Evolutionary conservation across 306 rosid species (phyloP).

Genomic region (Coriaria nepalensis): DNA sequence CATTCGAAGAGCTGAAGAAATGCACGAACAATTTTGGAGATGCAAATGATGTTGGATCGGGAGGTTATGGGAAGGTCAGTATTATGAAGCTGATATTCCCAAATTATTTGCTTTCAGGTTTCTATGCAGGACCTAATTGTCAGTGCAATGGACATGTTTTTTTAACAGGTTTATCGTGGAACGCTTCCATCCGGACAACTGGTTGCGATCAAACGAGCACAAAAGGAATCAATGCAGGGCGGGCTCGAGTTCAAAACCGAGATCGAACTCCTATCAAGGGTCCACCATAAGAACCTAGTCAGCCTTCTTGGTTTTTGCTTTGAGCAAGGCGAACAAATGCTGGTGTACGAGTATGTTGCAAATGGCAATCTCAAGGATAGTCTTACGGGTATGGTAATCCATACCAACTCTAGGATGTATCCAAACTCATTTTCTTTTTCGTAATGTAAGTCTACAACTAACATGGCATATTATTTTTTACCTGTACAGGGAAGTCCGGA

Average conservation of each 20-base stretch:
- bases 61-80: conserved; percentile 73
- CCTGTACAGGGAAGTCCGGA: conserved; percentile 46
- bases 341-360: conserved; percentile 61
- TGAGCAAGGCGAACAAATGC: conserved; percentile 73
- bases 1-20: conserved; percentile 51
- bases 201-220: conserved; percentile 67
- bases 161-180: conserved; percentile 58
- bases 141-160: too few species aligned
- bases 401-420: not conserved
- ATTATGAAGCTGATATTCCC: not conserved
- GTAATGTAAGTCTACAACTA: not conserved
- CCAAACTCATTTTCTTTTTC: not conserved
- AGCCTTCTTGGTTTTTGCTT: conserved; percentile 65
- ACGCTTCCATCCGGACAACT: conserved; percentile 39
- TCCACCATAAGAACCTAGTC: conserved; percentile 77
- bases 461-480: not conserved
- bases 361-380: conserved; percentile 57
- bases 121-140: not conserved
- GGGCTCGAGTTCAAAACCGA: conserved; percentile 63
- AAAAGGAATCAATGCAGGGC: conserved; percentile 55
- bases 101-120: not conserved
- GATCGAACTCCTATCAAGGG: conserved; percentile 83
- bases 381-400: conserved; percentile 44
- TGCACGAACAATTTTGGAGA: conserved; percentile 42
- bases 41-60: conserved; percentile 42